phyloP scores from a whole-genome alignment of 2,329 filamentous ascomycete genomes.

The Arthrobotrys musiformis region DNA sequence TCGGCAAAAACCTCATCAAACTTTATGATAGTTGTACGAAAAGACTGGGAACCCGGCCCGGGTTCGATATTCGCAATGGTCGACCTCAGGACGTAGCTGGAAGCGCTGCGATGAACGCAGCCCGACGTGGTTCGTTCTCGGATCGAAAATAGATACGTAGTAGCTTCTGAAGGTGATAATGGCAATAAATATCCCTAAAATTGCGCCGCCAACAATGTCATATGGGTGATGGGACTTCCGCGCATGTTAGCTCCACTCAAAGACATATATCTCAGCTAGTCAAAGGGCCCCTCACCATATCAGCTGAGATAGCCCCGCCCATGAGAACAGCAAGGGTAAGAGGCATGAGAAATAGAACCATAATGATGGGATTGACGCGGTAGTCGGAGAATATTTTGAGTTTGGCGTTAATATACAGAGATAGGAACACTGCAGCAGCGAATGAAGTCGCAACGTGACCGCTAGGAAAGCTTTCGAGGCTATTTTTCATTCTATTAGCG shows the following conservation, averaged over 20 bases:
- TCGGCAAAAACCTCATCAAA: neutral
- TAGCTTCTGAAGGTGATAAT: conserved; percentile 22
- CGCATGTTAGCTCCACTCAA: neutral
- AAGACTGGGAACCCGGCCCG: conserved; percentile 36
- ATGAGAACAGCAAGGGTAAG: conserved; percentile 38
- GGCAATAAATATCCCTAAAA: conserved; percentile 36
- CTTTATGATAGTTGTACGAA: neutral
- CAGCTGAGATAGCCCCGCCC: conserved; percentile 44
- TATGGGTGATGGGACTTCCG: conserved; percentile 45
- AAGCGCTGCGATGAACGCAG: conserved; percentile 25
- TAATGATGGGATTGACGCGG: conserved; percentile 30
- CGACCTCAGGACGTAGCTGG: neutral
- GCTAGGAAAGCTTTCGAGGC: conserved; percentile 48
- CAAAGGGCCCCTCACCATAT: conserved; percentile 28
- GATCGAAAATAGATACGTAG: conserved; percentile 34
- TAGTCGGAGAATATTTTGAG: conserved; percentile 47
- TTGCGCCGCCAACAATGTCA: conserved; percentile 37
- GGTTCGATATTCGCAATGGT: conserved; percentile 19
- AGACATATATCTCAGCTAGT: neutral
- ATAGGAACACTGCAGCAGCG: conserved; percentile 39
- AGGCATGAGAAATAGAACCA: conserved; percentile 34
- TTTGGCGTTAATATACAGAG: conserved; percentile 43
- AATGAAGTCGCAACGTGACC: conserved; percentile 50
- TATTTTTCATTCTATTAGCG: neutral
- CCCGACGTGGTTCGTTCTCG: conserved; percentile 37